Evolutionary conservation across 2,329 filamentous ascomycete species (phyloP).

Genomic region (Alternaria alternata): DNA sequence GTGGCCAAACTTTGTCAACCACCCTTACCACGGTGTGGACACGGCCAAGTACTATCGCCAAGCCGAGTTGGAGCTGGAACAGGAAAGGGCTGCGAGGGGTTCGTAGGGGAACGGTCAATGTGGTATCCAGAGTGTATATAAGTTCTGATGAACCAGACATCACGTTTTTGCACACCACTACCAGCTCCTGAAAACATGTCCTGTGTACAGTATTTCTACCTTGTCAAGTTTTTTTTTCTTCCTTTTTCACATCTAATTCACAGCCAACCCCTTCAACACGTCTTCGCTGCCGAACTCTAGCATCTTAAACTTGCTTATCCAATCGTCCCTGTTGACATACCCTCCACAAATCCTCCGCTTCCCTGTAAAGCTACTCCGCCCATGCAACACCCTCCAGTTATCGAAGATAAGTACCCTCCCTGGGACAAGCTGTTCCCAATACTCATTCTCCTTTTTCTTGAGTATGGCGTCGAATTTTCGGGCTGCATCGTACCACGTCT

Average conservation of each 20-base stretch:
- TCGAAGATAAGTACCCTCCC: conserved; percentile 90
- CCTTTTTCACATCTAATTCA: conserved; percentile 23
- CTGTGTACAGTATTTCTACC: neutral
- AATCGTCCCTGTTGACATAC: conserved; percentile 60
- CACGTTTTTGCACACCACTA: conserved; percentile 39
- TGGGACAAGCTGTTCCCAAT: conserved; percentile 81
- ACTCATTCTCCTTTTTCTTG: conserved; percentile 70
- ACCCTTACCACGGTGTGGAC: conserved; percentile 86
- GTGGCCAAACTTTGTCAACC: conserved; percentile 99
- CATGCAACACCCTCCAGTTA: conserved; percentile 94
- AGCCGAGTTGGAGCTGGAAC: conserved; percentile 91
- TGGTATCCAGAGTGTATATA: conserved; percentile 38
- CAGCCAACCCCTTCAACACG: conserved; percentile 25
- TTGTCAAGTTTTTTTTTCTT: neutral
- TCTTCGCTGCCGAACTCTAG: conserved; percentile 14
- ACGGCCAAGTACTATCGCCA: conserved; percentile 98
- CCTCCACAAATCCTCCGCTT: conserved; percentile 88
- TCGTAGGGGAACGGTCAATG: conserved; percentile 17
- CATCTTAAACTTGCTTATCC: conserved; percentile 39
- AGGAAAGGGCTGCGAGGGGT: conserved; percentile 59
- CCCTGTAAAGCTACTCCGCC: conserved; percentile 82
- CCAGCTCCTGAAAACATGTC: neutral
- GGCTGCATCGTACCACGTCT: conserved; percentile 81
- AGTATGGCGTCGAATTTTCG: conserved; percentile 76
- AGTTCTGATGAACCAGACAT: conserved; percentile 23